Conservation (phyloP, 1,139 yeast species). For the Kodamaea anthophila region DNA sequence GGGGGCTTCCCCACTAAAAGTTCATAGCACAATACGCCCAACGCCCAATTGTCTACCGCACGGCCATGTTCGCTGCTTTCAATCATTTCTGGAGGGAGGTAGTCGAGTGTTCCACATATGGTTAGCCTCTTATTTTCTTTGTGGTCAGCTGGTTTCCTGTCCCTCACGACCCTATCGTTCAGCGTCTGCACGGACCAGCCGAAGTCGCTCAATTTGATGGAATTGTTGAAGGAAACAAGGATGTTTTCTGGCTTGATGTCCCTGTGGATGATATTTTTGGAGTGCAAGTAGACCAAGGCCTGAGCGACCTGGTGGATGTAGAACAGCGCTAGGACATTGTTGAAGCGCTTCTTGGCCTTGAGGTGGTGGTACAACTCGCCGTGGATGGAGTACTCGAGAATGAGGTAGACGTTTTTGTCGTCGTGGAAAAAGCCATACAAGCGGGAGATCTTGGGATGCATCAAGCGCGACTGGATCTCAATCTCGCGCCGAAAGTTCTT, state of each 20-base stretch:
- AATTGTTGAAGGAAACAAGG: slow-evolving; percentile 64
- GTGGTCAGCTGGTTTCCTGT: slow-evolving; percentile 22
- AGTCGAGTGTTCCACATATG: slow-evolving; percentile 92
- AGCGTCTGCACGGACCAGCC: slow-evolving; percentile 77
- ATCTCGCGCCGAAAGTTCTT: slow-evolving; percentile 86
- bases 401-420: slow-evolving; percentile 66
- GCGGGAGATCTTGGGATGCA: slow-evolving; percentile 75
- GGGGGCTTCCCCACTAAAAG: slow-evolving; percentile 87
- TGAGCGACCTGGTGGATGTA: slow-evolving; percentile 79
- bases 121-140: slow-evolving; percentile 56
- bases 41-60: slow-evolving; percentile 86
- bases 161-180: slow-evolving; percentile 7
- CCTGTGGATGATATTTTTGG: slow-evolving; percentile 76
- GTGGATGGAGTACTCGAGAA: slow-evolving; percentile 76
- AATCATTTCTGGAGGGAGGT: slow-evolving; percentile 93
- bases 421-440: slow-evolving; percentile 86
- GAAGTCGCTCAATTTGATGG: slow-evolving; percentile 81
- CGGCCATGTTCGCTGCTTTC: slow-evolving; percentile 75
- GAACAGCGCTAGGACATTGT: slow-evolving; percentile 66
- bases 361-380: slow-evolving; percentile 83
- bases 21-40: slow-evolving; percentile 84
- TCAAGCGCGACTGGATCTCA: slow-evolving; percentile 75
- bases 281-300: slow-evolving; percentile 72
- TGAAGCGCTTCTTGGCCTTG: slow-evolving; percentile 58
- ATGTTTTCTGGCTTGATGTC: slow-evolving; percentile 93